These are phyloP conservation scores for Phytophthora ramorum DNA, from an alignment of 352 stramenopile species.

Conservation along the genomic window DNA sequence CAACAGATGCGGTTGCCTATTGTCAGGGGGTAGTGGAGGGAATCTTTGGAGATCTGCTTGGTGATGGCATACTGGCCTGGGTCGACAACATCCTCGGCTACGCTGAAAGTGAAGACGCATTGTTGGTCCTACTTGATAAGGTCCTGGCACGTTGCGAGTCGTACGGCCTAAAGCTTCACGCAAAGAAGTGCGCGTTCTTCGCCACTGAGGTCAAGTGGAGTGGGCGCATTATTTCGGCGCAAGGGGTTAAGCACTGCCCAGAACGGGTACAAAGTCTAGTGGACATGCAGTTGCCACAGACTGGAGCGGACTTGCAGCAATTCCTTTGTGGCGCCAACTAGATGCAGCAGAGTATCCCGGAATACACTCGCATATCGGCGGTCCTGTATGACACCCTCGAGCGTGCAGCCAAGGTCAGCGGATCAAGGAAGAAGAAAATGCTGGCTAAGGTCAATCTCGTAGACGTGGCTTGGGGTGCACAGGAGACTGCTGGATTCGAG, in stretches of 20 bases:
- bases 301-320: constrained; percentile 37
- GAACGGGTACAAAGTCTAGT: constrained; percentile 34
- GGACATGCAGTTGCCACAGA: constrained; percentile 18
- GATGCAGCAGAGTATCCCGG: constrained; percentile 42
- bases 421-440: constrained; percentile 26
- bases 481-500: constrained; percentile 9
- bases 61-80: constrained; percentile 31
- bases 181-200: constrained; percentile 45
- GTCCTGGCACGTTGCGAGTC: constrained; percentile 17
- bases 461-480: constrained; percentile 7
- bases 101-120: constrained; percentile 2
- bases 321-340: constrained; percentile 43
- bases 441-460: constrained; percentile 13
- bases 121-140: constrained; percentile 26
- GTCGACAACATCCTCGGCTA: constrained; percentile 39
- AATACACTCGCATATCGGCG: constrained; percentile 21
- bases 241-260: constrained; percentile 24
- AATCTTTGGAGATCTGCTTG: constrained; percentile 23
- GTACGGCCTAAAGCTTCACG: constrained; percentile 45
- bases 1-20: constrained; percentile 26
- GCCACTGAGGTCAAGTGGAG: constrained; percentile 28
- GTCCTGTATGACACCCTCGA: constrained; percentile 14
- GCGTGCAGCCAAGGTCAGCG: background rate
- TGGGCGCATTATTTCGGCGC: constrained; percentile 25
- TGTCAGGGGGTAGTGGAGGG: constrained; percentile 30